phyloP scores from a whole-genome alignment of 495 filamentous ascomycete species.

The Pseudevernia furfuracea region DNA sequence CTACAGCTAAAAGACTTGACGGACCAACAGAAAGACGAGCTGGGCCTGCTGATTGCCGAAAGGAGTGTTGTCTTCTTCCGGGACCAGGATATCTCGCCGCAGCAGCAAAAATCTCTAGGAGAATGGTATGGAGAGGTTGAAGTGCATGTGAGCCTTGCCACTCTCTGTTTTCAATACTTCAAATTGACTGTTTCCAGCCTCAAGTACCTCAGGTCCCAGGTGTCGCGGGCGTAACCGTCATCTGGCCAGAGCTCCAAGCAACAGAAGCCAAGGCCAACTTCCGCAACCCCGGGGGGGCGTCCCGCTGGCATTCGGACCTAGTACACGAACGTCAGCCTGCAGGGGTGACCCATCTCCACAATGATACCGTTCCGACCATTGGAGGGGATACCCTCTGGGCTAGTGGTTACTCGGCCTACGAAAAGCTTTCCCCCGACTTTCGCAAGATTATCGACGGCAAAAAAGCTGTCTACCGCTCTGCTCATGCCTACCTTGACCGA shows the following conservation, averaged over 20 bases:
- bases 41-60: slow-evolving; percentile 65
- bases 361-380: slow-evolving; percentile 55
- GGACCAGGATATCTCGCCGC: slow-evolving; percentile 61
- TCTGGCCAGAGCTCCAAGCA: slow-evolving; percentile 59
- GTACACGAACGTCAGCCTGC: slow-evolving; percentile 65
- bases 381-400: slow-evolving; percentile 71
- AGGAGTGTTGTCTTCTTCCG: slow-evolving; percentile 71
- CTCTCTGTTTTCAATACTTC: neutral
- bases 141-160: slow-evolving; percentile 46
- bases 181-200: slow-evolving; percentile 37
- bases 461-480: slow-evolving; percentile 57
- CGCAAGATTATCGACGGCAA: slow-evolving; percentile 64
- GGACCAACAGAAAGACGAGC: slow-evolving; percentile 58
- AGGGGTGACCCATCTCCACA: slow-evolving; percentile 62
- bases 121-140: slow-evolving; percentile 61
- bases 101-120: slow-evolving; percentile 59
- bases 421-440: slow-evolving; percentile 62
- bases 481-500: slow-evolving; percentile 60
- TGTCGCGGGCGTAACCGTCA: slow-evolving; percentile 34
- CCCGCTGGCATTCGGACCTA: slow-evolving; percentile 62
- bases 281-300: slow-evolving; percentile 56
- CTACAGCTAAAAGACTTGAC: slow-evolving; percentile 62
- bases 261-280: slow-evolving; percentile 49
- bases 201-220: slow-evolving; percentile 62
- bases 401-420: slow-evolving; percentile 60